Base-by-base conservation (phyloP, 495 filamentous ascomycete species). In the Aspergillus campestris region DNA sequence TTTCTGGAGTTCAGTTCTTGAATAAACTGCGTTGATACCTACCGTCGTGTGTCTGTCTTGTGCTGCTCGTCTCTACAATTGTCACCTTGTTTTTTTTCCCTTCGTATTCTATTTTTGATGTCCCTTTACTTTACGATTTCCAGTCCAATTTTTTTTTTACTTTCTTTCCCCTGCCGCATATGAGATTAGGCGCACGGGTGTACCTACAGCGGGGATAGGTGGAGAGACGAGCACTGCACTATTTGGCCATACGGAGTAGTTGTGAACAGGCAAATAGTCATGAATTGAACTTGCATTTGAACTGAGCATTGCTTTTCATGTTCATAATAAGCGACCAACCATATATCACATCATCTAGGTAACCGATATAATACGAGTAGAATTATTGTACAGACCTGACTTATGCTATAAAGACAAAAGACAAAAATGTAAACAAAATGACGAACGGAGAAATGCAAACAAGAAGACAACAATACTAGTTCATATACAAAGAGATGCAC, bases 151-250 rank as follows among this genome's bases (percentile, higher is more conserved):
- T 38, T n/a, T 44, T 36, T 42, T 12, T 32, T 35, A 15, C 14
- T n/a, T 8, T 28, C 36, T 37, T 33, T 45, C 37, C 15, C 42
- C 28, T 10, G 34, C 42, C 33, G 4, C 4, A 24, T 24, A 1
- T 24, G 18, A 24, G 18, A 24, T 24, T 24, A 24, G 49, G 49
- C 49, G 49, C 49, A 42, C 38, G 42, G 49, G 49, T 47, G 49
- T 51, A 24, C 18, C 18, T 24, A 24, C 18, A 24, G 18, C 18
- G 18, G 18, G 4, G 4, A 24, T 24, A 24, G 18, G 18, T 24
- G 18, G 18, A 24, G 18, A 24, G 18, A 24, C 18, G 18, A 24
- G 18, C 18, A 24, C 18, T 24, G 18, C 18, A 24, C 4, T 24
- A 24, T 1, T 4, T 24, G 18, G 18, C 2, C 18, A 24, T 24